Evolutionary conservation across 2,329 filamentous ascomycete species (phyloP), one percentile per base, ranked within the genome.

Genomic region (Colletotrichum coccodes): DNA sequence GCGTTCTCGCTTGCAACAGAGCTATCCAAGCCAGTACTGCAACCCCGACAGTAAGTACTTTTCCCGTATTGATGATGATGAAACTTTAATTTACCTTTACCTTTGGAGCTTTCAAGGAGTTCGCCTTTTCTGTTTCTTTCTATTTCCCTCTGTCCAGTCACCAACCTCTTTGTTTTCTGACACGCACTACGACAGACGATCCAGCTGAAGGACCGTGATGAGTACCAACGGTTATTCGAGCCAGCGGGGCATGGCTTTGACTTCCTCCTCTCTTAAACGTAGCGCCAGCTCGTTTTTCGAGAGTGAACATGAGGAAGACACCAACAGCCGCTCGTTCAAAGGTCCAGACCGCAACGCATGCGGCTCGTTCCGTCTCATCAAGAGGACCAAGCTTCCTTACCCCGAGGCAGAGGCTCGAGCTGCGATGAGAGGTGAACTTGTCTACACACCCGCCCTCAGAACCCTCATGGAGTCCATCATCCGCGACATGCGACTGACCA

Each of bases 361-460:
- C 12, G 30, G 30, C 49, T 30, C 30, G 8, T 11, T 30, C 12
- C 40, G 56, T 30, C 9, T 23, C 30, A 46, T 16, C 42, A 64
- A 49, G 52, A 42, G 6, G 8, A 18, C 34, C 30, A 49, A 16
- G 9, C 12, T 68, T 9, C 30, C 18, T 23, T 64, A 68, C 6
- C 21, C 53, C 12, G 34, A 64, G 16, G 14, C 49, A 11, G 53
- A 52, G 9, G 30, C 28, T 8, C 38, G 38, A 26, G 30, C 7
- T 3, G 64, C 60, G 11, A 58, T 68, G 46, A 50, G 64, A 53
- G 46, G 52, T 18, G 64, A 68, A 30, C 53, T 68, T 4, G 5
- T 64, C 21, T 53, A 50, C 21, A 68, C 60, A 7, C 64, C 64
- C 3, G 18, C n/a, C 8, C 44, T 68, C 3, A 46, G 53, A 2